Evolutionary conservation across 257 asterid genomes (phyloP), one percentile per base, ranked within the genome.

Genomic region (Fraxinus anomala): DNA sequence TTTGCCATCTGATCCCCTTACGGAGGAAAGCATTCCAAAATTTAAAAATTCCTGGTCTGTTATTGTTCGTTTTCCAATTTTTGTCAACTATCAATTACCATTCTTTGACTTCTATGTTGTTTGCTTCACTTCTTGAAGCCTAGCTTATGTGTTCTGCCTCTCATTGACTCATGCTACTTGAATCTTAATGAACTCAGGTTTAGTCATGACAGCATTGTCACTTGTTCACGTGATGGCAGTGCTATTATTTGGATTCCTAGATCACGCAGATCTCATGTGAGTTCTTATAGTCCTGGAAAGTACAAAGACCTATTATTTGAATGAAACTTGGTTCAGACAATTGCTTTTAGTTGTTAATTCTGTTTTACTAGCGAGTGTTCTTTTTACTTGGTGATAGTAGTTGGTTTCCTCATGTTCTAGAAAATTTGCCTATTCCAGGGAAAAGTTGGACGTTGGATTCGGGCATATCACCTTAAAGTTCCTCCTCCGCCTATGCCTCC

Each of bases 221-320:
- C 99, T 51, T 95, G 99, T 80, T 95, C 99, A 24, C 97, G 98
- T 34, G 99, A 95, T 85, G 99, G 99, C 73, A 95, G 98, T 91
- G 99, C 99, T 83, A 95, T 95, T 73, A 95, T 95, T 78, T 95
- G 99, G 99, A 89, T 86, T 47, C 96, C 96, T 73, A 89, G 87
- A 88, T 89, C 92, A 67, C 91, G 91, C 80, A 91, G 94, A 88
- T 88, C 89, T 71, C 96, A 89, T 89, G 99, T 93, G 84, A 88
- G 91, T 88, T 83, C 77, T 82, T 84, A 77, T 79, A 59, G 71
- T 54, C 76, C 81, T 72, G 68, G 74, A 40, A 75, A 21, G 44
- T 63, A 70, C 31, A 33, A 78, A 31, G 59, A 75, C 73, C 76
- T 59, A 16, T 59, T 73, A 19, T 77, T 36, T 73, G 71, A 61